A percentile compares a stretch with the other conserved stretches of the same genome.
Evolutionary conservation across 2,329 filamentous ascomycete species (phyloP).

Genomic region (Fusarium cicatricum): DNA sequence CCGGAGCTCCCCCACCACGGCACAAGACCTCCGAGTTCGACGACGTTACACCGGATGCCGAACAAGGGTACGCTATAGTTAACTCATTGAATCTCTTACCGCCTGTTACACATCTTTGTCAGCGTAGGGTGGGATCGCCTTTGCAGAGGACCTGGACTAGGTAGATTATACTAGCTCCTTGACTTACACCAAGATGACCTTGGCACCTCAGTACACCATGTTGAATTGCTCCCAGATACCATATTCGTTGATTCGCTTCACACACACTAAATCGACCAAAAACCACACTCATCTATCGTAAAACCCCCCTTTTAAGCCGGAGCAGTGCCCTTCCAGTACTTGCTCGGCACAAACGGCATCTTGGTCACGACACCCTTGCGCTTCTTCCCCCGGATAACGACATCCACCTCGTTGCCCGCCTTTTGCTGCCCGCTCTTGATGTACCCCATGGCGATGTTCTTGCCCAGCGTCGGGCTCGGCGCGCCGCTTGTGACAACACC

Average conservation of each 20-base stretch:
- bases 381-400: slow-evolving; percentile 79
- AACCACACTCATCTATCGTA: neutral
- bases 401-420: slow-evolving; percentile 80
- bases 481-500: slow-evolving; percentile 89
- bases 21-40: slow-evolving; percentile 2
- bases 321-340: slow-evolving; percentile 65
- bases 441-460: slow-evolving; percentile 97
- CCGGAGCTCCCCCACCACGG: neutral
- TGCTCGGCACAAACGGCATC: slow-evolving; percentile 87
- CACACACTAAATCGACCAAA: slow-evolving; percentile 8
- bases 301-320: slow-evolving; percentile 15
- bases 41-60: too few species aligned
- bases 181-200: too few species aligned
- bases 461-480: slow-evolving; percentile 83
- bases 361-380: slow-evolving; percentile 80
- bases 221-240: slow-evolving; percentile 28
- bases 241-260: slow-evolving; percentile 20
- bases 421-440: slow-evolving; percentile 84
- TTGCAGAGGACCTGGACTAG: too few species aligned
- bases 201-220: slow-evolving; percentile 10
- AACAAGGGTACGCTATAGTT: neutral
- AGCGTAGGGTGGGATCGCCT: too few species aligned
- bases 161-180: too few species aligned
- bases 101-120: too few species aligned
- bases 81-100: too few species aligned